Evolutionary conservation across 2,329 filamentous ascomycete species (phyloP).

Genomic region (Botryotinia convoluta): DNA sequence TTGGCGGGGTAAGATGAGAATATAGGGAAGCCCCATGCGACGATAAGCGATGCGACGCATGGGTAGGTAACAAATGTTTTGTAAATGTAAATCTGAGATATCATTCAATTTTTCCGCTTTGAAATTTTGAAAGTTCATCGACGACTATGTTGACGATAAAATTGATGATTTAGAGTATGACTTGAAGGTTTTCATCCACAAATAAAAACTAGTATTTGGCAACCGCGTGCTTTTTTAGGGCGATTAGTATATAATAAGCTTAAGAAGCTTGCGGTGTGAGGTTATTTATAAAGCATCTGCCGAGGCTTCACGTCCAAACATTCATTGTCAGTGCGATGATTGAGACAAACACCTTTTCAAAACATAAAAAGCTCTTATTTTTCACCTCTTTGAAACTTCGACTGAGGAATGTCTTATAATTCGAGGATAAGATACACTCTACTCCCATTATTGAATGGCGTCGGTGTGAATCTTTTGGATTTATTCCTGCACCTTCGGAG

Average conservation of each 20-base stretch:
- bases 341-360: constrained; percentile 2
- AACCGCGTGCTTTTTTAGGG: background rate
- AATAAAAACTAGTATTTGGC: background rate
- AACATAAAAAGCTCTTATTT: background rate
- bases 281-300: background rate
- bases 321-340: constrained; percentile 5
- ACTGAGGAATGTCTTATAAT: background rate
- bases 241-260: too few species aligned
- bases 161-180: background rate
- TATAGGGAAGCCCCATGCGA: background rate
- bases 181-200: background rate
- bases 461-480: background rate
- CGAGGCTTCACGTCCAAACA: background rate
- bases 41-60: background rate
- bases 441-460: too few species aligned
- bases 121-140: background rate
- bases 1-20: background rate
- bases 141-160: background rate
- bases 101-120: background rate
- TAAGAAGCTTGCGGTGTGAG: background rate
- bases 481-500: too few species aligned
- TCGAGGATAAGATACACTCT: background rate
- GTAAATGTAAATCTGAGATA: background rate
- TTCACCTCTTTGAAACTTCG: background rate
- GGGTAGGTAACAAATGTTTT: background rate